Base-by-base conservation (phyloP, 441 rosid species). In the Populus hybrid region DNA sequence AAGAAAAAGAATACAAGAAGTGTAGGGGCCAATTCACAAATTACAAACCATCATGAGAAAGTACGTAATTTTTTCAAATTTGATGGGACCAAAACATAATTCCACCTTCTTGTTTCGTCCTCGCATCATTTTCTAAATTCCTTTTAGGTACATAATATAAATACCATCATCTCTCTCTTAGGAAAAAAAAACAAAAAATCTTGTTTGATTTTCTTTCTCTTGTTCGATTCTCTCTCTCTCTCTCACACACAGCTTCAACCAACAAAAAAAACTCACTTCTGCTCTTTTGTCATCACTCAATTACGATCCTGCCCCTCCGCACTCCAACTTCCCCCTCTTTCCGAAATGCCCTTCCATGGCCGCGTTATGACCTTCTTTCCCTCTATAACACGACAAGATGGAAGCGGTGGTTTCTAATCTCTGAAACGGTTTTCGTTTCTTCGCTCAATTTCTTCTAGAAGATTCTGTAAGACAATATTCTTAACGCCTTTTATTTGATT, bases 241-340 rank as follows among this genome's bases (percentile, higher is more conserved):
- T 57, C 28, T 53, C 65, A 1, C 53, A 9, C 30, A 9, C 10
- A 5, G 9, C 67, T 72, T 46, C 61, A 24, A 70, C 23, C 46
- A 9, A 70, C 42, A 11, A 65, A 30, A 7, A 34, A 35, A 69
- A 35, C 67, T 63, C 28, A 34, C 21, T 69, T 68, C 69, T 3
- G 21, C 57, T 75, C 63, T 76, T 76, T 69, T 83, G 64, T 82
- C 81, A 5, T 57, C 73, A 63, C 74, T 30, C 32, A 30, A 30
- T 30, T 30, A 30, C 85, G 89, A 85, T 80, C 88, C 78, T 76
- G 80, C 81, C 85, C 76, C 36, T 68, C 73, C 61, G 57, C 70
- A 57, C 80, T 26, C 34, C 72, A 34, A 11, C 1, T 30, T 65
- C 74, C 75, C 80, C 50, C 34, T 72, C 59, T n/a, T 59, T 8